Conservation (phyloP, 768 basidiomycete species). For the Kwoniella botswanensis region DNA sequence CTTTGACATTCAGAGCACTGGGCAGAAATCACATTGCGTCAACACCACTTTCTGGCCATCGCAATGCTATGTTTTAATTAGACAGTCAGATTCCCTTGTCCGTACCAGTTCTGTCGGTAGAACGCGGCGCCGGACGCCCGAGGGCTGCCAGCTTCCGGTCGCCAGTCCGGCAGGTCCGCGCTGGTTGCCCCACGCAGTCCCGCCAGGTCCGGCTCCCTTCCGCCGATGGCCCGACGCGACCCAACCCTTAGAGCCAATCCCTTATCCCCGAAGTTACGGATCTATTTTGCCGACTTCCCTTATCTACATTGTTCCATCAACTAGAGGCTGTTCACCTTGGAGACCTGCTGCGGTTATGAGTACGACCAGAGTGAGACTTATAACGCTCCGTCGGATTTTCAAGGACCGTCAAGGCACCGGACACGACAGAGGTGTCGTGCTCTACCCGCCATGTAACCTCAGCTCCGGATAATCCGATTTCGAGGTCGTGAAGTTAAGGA, state of each 20-base stretch:
- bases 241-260: slow-evolving; percentile 80
- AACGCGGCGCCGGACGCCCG: slow-evolving; percentile 66
- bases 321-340: slow-evolving; percentile 82
- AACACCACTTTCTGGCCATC: slow-evolving; percentile 68
- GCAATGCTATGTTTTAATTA: slow-evolving; percentile 81
- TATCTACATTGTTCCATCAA: slow-evolving; percentile 80
- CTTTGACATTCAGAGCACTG: slow-evolving; percentile 82
- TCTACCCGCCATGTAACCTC: slow-evolving; percentile 74
- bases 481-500: slow-evolving; percentile 69
- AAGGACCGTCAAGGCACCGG: slow-evolving; percentile 79
- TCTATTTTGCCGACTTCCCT: slow-evolving; percentile 81
- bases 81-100: slow-evolving; percentile 82
- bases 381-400: slow-evolving; percentile 79
- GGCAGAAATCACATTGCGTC: slow-evolving; percentile 80
- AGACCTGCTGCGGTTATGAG: slow-evolving; percentile 77
- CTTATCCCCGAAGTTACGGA: slow-evolving; percentile 70
- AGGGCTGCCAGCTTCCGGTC: slow-evolving; percentile 64
- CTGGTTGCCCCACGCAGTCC: slow-evolving; percentile 69
- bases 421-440: slow-evolving; percentile 69
- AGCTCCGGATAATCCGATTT: slow-evolving; percentile 76
- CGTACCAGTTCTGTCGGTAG: slow-evolving; percentile 73
- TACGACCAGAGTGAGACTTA: slow-evolving; percentile 73
- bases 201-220: slow-evolving; percentile 68
- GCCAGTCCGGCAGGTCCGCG: slow-evolving; percentile 61
- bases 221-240: slow-evolving; percentile 58